These are phyloP conservation scores for Fusarium setosum DNA, from an alignment of 2,329 filamentous ascomycete genomes.

Conservation along the genomic window DNA sequence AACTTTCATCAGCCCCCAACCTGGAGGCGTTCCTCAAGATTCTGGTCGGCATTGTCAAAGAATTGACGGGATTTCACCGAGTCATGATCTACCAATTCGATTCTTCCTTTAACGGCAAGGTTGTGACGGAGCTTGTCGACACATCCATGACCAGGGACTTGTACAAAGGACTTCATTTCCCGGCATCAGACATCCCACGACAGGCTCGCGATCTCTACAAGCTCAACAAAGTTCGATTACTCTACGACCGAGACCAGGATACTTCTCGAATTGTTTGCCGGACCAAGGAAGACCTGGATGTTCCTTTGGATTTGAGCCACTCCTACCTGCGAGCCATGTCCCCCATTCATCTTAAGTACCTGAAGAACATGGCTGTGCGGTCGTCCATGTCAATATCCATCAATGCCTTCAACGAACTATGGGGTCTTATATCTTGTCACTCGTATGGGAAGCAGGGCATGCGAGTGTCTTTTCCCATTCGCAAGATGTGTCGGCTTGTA, in stretches of 20 bases:
- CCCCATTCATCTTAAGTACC: slow-evolving; percentile 88
- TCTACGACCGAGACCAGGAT: slow-evolving; percentile 86
- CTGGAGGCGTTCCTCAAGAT: slow-evolving; percentile 83
- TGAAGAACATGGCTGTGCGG: slow-evolving; percentile 90
- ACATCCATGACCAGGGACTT: slow-evolving; percentile 82
- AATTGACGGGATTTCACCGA: slow-evolving; percentile 89
- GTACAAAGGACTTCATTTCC: slow-evolving; percentile 89
- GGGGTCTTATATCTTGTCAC: slow-evolving; percentile 90
- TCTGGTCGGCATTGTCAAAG: slow-evolving; percentile 86
- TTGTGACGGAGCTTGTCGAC: slow-evolving; percentile 89
- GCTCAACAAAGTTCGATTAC: slow-evolving; percentile 86
- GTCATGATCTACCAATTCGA: slow-evolving; percentile 97
- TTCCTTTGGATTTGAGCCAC: slow-evolving; percentile 84
- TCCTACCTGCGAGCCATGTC: slow-evolving; percentile 90
- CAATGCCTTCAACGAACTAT: slow-evolving; percentile 85
- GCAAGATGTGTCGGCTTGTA: slow-evolving; percentile 90
- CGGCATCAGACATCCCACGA: slow-evolving; percentile 86
- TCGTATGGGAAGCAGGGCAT: slow-evolving; percentile 82
- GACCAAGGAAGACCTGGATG: slow-evolving; percentile 76
- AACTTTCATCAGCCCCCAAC: slow-evolving; percentile 77
- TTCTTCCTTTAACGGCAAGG: slow-evolving; percentile 81
- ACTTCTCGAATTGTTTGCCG: slow-evolving; percentile 87
- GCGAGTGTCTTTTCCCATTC: slow-evolving; percentile 91
- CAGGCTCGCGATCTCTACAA: slow-evolving; percentile 92
- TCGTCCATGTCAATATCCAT: slow-evolving; percentile 96